Evolutionary conservation across 306 rosid species (phyloP), one percentile per base, ranked within the genome.

Genomic region (Albizia julibrissin): DNA sequence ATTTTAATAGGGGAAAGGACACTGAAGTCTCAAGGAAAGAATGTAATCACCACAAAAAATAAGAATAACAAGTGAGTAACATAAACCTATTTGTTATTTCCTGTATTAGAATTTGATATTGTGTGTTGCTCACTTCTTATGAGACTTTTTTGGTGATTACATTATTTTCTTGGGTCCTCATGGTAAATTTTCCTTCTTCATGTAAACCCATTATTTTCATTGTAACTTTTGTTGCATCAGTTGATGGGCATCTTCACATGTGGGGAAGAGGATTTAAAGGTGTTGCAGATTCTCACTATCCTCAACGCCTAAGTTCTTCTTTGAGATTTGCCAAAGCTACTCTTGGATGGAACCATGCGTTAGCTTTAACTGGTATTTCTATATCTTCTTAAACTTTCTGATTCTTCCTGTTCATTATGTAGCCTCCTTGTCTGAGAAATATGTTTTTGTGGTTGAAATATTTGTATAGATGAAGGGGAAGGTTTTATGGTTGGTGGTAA

Each of bases 221-320:
- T 67, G 43, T 75, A 10, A 80, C 44, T 71, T 64, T 50, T 74
- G 29, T 68, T 73, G 54, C 59, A 65, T 70, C 78, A 95, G 98
- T 79, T 77, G 91, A 89, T 82, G 98, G 99, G 26, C 84, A 76
- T 77, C 82, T 93, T 85, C 91, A 85, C 89, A 87, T 91, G 58
- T 95, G 97, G 99, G 99, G 99, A 81, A 92, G 95, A 88, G 97
- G 96, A 75, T 92, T 93, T 77, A 76, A 84, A 50, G 91, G 91
- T 74, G 83, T 58, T 54, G 85, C 91, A 43, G 94, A 89, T 81
- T 81, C 83, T 87, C 83, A 82, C 69, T 44, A 84, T 81, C 91
- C 99, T 13, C 88, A 69, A 58, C 39, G 34, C 71, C 72, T 91
- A 69, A 79, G 83, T 75, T 79, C 89, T 31, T 64, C 85, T 0